These are phyloP conservation scores for Mycosphaerella arachidis DNA, from an alignment of 2,329 filamentous ascomycete genomes.

Conservation along the genomic window DNA sequence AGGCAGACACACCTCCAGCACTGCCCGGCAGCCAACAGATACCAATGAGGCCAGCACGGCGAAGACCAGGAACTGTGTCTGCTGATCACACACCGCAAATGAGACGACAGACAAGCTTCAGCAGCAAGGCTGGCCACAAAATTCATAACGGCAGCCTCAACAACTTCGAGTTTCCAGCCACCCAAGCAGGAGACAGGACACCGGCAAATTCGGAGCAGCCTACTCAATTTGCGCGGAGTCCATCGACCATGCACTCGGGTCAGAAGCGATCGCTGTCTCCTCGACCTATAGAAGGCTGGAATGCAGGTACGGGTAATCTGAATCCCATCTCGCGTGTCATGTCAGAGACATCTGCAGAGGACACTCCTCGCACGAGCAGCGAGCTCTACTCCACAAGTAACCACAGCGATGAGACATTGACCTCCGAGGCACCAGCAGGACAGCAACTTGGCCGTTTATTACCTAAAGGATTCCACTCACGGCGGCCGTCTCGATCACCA, in stretches of 20 bases:
- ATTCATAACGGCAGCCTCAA: conserved; percentile 8
- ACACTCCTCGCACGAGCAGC: conserved; percentile 82
- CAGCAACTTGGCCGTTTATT: conserved; percentile 48
- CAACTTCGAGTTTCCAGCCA: conserved; percentile 31
- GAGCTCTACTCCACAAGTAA: conserved; percentile 96
- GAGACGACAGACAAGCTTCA: conserved; percentile 18
- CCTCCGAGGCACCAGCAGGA: conserved; percentile 69
- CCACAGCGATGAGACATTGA: conserved; percentile 86
- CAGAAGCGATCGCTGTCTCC: conserved; percentile 29
- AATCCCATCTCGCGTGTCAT: conserved; percentile 64
- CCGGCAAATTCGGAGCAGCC: conserved; percentile 11
- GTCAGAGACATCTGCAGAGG: conserved; percentile 69
- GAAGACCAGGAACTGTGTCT: conserved; percentile 29
- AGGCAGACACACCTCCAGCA: conserved; percentile 35
- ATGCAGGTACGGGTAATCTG: conserved; percentile 46
- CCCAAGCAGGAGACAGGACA: conserved; percentile 20
- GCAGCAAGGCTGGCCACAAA: conserved; percentile 12
- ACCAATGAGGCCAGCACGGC: conserved; percentile 21
- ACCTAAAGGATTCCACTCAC: conserved; percentile 39
- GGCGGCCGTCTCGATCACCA: conserved; percentile 41
- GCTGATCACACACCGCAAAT: conserved; percentile 30
- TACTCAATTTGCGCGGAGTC: conserved; percentile 28
- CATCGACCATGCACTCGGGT: conserved; percentile 34
- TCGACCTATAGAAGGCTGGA: conserved; percentile 32
- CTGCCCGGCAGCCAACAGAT: conserved; percentile 12